Percentiles rank a stretch among this genome's conserved stretches.
Conservation (phyloP, 352 stramenopile species). For the Phytophthora quininea region DNA sequence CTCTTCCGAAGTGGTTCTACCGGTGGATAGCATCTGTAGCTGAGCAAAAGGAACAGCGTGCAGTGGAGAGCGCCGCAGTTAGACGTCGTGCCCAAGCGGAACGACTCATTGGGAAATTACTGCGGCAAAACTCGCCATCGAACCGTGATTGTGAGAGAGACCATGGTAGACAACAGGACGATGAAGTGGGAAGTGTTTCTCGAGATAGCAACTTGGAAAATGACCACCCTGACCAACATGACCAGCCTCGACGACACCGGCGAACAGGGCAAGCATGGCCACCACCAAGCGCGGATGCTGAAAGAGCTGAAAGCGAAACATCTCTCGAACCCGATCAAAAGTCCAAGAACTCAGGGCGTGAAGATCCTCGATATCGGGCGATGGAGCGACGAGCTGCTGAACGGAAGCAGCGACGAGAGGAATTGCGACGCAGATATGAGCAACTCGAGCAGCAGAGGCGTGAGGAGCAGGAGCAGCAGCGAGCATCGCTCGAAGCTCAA, state of each 20-base stretch:
- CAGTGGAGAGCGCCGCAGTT: conserved; percentile 25
- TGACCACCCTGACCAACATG: too few relatives aligned
- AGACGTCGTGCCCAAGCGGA: conserved; percentile 45
- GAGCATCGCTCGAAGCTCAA: conserved; percentile 45
- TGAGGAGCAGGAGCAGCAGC: conserved; percentile 41
- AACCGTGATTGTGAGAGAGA: neutral
- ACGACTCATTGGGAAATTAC: conserved; percentile 45
- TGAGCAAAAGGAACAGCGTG: conserved; percentile 36
- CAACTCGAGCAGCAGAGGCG: conserved; percentile 54
- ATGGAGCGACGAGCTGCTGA: conserved; percentile 66
- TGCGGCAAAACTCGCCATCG: conserved; percentile 8
- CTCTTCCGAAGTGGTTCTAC: conserved; percentile 59
- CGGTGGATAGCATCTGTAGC: conserved; percentile 37
- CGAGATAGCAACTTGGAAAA: too few relatives aligned
- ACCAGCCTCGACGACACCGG: too few relatives aligned
- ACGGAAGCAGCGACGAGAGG: conserved; percentile 59
- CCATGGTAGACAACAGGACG: neutral
- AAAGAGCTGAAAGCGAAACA: neutral
- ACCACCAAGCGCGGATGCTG: too few relatives aligned
- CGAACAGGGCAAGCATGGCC: too few relatives aligned
- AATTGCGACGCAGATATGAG: conserved; percentile 61
- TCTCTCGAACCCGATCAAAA: conserved; percentile 1
- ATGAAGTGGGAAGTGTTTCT: too few relatives aligned
- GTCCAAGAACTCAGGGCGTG: neutral
- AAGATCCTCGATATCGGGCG: conserved; percentile 51